Base-by-base conservation (phyloP, 1,284 basidiomycete species). In the Ganoderma leucocontextum region DNA sequence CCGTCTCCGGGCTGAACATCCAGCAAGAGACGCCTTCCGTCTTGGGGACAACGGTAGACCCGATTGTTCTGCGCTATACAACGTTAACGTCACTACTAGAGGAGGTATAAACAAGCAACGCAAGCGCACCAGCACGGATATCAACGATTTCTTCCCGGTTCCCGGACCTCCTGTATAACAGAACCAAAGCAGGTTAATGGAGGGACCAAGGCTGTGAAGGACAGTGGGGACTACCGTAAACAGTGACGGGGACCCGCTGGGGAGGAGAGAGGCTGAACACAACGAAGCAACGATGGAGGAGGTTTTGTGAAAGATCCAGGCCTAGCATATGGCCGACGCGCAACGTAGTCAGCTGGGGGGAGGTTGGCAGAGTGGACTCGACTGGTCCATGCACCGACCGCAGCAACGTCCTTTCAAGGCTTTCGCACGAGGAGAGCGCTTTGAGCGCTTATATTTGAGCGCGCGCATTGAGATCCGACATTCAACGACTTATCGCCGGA, bases 101-200 rank as follows among this genome's bases (percentile, higher is more conserved):
- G 25, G 4, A 22, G 15, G 9, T 12, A n/a, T 13, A 19, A 4
- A 47, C 2, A 7, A 55, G 1, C 25, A 29, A 15, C 12, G 17
- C 17, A 22, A 42, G 9, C 65, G 22, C 25, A 67, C 66, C 57
- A 67, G 19, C n/a, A 22, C 4, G 1, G 66, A 61, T 35, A 52
- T 52, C 19, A 64, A 57, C 0, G 66, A 64, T 10, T 61, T 64
- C 39, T 61, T 64, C 2, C 62, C 66, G 6, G 52, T 41, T 10
- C 29, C 58, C 35, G 47, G 49, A 4, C 57, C 49, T 10, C 66
- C 66, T 60, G 17, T 12, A 35, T 9, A 25, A 13, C 47, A 25
- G n/a, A 12, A 49, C 22, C 41, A 41, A 5, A 25, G 47, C 1
- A 25, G 22, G 47, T 49, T 49, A 49, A 49, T 25, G 19, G 22